Evolutionary conservation across 208 protist genomes (phyloP), one percentile per base, ranked within the genome.

Genomic region (Polymyxa betae): DNA sequence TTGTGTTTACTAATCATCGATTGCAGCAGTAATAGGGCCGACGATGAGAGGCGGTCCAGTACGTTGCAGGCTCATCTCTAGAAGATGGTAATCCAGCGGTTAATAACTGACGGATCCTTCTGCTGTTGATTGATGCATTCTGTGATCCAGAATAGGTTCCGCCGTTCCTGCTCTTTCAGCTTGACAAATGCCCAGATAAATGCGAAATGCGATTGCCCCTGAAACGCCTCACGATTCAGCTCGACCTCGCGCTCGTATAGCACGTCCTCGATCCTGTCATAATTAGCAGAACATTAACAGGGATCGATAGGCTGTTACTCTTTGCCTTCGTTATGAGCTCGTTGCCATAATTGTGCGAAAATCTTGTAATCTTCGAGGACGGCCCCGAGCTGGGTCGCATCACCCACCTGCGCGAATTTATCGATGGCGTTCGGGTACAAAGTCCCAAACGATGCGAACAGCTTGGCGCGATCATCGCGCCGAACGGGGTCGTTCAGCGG

Each of bases 121-220:
- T 82, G 72, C 35, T 82, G 72, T 43, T 88, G 77, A 87, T 92
- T 77, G 40, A 92, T 92, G 72, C 93, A 94, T 43, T 94, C 92
- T 29, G 77, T 88, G 44, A 94, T 94, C 92, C 92, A 94, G 12
- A 89, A 87, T n/a, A 94, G 72, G 44, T 94, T 94, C 29, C 91
- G 38, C 1, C 91, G 89, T 88, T 94, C 93, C 38, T 93, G 91
- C 54, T 93, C 93, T 60, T 92, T 94, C 60, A 94, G 49, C 0
- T 91, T 89, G 0, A 93, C 44, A 68, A 66, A 94, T 32, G 89
- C 64, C 89, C 92, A 94, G 32, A 94, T 92, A 0, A 87, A 46
- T 5, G n/a, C 89, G 49, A 92, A 93, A 68, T 89, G 68, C 41
- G 54, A 90, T 35, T 64, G 60, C 60, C 66, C 44, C 0, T 24